phyloP scores from a whole-genome alignment of 164 flowering plant species.

The Berberis thunbergii region DNA sequence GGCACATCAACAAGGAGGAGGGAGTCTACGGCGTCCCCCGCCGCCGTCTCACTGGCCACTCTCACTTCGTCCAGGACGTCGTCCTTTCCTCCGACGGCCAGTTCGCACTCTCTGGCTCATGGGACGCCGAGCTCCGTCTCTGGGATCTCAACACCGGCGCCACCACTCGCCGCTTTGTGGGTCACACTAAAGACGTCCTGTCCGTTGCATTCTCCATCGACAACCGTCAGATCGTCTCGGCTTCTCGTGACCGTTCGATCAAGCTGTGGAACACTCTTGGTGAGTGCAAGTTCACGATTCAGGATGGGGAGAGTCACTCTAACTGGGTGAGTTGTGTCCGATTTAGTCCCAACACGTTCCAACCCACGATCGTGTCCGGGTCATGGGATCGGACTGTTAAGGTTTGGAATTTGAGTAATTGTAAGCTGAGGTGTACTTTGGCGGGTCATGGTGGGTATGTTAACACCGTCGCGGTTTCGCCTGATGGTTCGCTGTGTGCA shows the following conservation, averaged over 20 bases:
- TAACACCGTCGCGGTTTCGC: constrained; percentile 73
- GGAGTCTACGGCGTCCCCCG: constrained; percentile 55
- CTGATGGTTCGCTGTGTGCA: constrained; percentile 80
- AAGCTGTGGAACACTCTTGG: constrained; percentile 91
- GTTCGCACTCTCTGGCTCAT: constrained; percentile 84
- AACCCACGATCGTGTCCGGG: constrained; percentile 74
- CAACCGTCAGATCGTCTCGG: constrained; percentile 84
- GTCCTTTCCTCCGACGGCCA: constrained; percentile 88
- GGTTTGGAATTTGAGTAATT: constrained; percentile 77
- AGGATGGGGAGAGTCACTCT: constrained; percentile 52
- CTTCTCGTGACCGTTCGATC: constrained; percentile 73
- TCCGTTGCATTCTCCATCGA: constrained; percentile 74
- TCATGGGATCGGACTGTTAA: constrained; percentile 78
- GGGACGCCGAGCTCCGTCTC: constrained; percentile 88
- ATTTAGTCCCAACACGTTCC: constrained; percentile 54
- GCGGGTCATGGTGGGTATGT: constrained; percentile 69
- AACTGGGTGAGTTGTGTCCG: constrained; percentile 84
- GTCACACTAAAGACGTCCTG: constrained; percentile 78
- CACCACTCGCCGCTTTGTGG: constrained; percentile 70
- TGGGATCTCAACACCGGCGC: constrained; percentile 71
- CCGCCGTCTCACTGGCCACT: constrained; percentile 81
- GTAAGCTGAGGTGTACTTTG: constrained; percentile 56
- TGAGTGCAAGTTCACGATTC: constrained; percentile 81
- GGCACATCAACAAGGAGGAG: constrained; percentile 71
- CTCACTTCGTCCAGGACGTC: constrained; percentile 90